These are phyloP conservation scores for Carallia pectinifolia DNA, from an alignment of 345 rosid species.

Conservation along the genomic window DNA sequence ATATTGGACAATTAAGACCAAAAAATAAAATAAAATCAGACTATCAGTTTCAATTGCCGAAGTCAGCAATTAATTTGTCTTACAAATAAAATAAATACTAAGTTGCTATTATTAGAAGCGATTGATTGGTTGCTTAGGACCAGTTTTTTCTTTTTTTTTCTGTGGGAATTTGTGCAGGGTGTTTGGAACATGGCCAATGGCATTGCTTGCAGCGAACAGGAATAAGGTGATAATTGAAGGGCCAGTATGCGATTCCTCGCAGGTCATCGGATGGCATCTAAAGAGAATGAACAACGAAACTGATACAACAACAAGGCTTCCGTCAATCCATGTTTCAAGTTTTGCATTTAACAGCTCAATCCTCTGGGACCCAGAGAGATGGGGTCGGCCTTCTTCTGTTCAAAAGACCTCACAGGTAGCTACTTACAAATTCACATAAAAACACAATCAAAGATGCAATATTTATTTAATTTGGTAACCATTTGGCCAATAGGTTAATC, in stretches of 20 bases:
- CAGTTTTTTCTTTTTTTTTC: not conserved
- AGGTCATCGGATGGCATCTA: conserved; percentile 86
- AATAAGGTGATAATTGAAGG: conserved; percentile 71
- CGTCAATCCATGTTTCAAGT: conserved; percentile 36
- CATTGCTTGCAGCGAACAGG: conserved; percentile 58
- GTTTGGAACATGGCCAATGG: conserved; percentile 92
- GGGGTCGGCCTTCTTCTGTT: conserved; percentile 59
- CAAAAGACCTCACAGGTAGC: conserved; percentile 29
- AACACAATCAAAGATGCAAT: not conserved
- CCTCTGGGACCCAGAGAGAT: conserved; percentile 88
- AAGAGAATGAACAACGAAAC: conserved; percentile 54
- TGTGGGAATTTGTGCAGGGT: conserved; percentile 39
- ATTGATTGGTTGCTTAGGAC: not conserved
- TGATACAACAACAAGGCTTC: conserved; percentile 26
- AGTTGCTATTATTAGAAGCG: no score
- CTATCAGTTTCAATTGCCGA: no score
- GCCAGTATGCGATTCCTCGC: conserved; percentile 75
- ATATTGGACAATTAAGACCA: no score
- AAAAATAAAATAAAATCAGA: no score
- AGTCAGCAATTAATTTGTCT: no score
- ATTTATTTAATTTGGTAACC: not conserved
- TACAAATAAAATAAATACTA: no score
- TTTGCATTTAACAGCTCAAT: conserved; percentile 70
- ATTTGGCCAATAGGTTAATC: not conserved
- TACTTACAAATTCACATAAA: not conserved